Percentiles rank a stretch among this genome's conserved stretches.
These are phyloP conservation scores for Acanthamoeba royreba DNA, from an alignment of 208 protist genomes.

Conservation along the genomic window DNA sequence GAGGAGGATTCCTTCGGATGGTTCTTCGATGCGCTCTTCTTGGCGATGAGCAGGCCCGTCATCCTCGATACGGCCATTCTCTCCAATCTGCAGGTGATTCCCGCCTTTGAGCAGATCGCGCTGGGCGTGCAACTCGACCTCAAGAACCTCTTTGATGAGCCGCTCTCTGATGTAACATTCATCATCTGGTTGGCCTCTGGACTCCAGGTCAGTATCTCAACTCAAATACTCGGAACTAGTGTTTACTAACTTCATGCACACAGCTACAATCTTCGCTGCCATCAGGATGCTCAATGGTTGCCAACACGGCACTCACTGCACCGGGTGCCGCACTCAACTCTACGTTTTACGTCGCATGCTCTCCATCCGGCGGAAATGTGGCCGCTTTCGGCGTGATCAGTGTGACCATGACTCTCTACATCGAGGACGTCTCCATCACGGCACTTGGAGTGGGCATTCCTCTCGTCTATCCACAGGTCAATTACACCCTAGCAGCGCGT, in stretches of 20 bases:
- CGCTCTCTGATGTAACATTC: not conserved
- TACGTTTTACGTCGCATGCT: not conserved
- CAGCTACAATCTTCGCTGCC: not conserved
- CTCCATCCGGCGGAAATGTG: not conserved
- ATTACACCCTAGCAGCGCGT: constrained; percentile 28
- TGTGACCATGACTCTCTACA: constrained; percentile 11
- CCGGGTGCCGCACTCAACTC: not conserved
- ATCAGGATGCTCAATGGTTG: not conserved
- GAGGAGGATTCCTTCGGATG: constrained; percentile 1
- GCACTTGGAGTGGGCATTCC: not conserved
- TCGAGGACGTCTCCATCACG: constrained; percentile 49
- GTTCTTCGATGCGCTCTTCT: constrained; percentile 56
- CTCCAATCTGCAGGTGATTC: not conserved
- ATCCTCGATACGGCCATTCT: constrained; percentile 40
- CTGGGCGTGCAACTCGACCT: not conserved
- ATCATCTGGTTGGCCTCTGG: constrained; percentile 22
- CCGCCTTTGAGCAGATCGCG: constrained; percentile 42
- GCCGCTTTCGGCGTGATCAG: not conserved
- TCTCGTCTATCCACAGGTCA: constrained; percentile 44
- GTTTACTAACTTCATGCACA: not conserved
- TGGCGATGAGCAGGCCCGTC: constrained; percentile 18
- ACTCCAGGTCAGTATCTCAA: too few species aligned
- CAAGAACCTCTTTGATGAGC: not conserved
- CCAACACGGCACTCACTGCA: not conserved
- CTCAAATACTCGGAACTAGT: too few species aligned